Percentiles rank a stretch among this genome's conserved stretches.
Conservation (phyloP, 2,329 filamentous ascomycete genomes). For the Botrytis byssoidea region DNA sequence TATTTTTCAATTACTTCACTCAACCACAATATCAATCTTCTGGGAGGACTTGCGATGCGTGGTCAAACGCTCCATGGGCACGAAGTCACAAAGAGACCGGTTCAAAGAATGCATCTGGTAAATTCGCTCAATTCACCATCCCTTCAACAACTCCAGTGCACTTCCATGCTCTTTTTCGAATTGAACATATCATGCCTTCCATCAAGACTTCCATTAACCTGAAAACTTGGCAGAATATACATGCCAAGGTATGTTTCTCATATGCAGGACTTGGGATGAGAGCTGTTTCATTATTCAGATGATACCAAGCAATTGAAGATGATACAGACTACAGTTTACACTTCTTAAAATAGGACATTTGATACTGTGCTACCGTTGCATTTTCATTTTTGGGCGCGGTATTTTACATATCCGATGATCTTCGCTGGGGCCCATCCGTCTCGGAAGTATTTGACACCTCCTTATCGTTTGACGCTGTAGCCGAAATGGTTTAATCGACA, state of each 20-base stretch:
- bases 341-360: background rate
- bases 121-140: background rate
- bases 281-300: background rate
- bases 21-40: background rate
- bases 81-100: background rate
- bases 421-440: background rate
- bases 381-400: background rate
- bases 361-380: slow-evolving; percentile 2
- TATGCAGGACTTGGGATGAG: background rate
- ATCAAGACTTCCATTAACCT: background rate
- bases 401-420: background rate
- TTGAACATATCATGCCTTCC: background rate
- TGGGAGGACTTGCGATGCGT: background rate
- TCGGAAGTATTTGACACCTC: background rate
- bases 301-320: background rate
- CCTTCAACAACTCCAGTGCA: background rate
- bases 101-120: background rate
- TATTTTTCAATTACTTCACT: background rate
- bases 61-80: background rate
- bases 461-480: slow-evolving; percentile 24
- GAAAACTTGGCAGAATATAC: background rate
- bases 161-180: background rate
- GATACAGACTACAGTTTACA: background rate
- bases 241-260: background rate
- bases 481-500: slow-evolving; percentile 31